Evolutionary conservation across 805 yeast species (phyloP).

Genomic region (Ogataea nakhonphanomensis): DNA sequence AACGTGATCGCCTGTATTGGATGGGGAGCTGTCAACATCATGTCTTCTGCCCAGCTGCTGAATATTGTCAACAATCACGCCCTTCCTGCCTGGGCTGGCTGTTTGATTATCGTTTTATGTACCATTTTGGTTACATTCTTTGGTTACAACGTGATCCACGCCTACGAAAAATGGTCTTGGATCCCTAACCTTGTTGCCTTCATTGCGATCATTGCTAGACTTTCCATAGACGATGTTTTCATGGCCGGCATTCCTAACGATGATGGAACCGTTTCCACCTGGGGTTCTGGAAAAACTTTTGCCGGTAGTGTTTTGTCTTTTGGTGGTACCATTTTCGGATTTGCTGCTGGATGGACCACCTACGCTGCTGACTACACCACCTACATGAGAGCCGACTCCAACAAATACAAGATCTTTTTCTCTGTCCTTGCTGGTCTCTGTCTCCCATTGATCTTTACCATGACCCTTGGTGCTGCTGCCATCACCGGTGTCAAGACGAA

Average conservation of each 20-base stretch:
- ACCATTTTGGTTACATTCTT: conserved; percentile 75
- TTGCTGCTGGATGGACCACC: conserved; percentile 93
- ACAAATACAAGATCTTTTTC: conserved; percentile 56
- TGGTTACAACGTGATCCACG: conserved; percentile 80
- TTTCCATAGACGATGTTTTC: conserved; percentile 65
- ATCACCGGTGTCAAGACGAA: conserved; percentile 59
- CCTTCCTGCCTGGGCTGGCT: conserved; percentile 90
- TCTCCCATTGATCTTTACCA: conserved; percentile 66
- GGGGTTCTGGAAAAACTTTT: conserved; percentile 56
- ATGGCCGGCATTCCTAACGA: conserved; percentile 41
- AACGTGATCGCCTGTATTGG: conserved; percentile 87
- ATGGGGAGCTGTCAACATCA: conserved; percentile 92
- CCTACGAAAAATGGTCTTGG: conserved; percentile 85
- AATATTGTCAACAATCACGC: conserved; percentile 64
- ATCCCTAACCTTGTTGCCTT: conserved; percentile 73
- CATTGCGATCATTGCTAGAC: conserved; percentile 73
- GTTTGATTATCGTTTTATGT: conserved; percentile 62
- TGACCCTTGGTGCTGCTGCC: conserved; percentile 84
- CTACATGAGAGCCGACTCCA: conserved; percentile 70
- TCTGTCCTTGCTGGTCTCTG: conserved; percentile 62
- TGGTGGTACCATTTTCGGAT: conserved; percentile 82
- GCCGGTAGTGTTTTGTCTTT: conserved; percentile 78
- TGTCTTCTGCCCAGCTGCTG: conserved; percentile 82
- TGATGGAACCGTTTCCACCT: conserved; percentile 28
- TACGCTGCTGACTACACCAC: conserved; percentile 91